Evolutionary conservation across 768 basidiomycete genomes (phyloP), one percentile per base, ranked within the genome.

Genomic region (Lactarius indigo): DNA sequence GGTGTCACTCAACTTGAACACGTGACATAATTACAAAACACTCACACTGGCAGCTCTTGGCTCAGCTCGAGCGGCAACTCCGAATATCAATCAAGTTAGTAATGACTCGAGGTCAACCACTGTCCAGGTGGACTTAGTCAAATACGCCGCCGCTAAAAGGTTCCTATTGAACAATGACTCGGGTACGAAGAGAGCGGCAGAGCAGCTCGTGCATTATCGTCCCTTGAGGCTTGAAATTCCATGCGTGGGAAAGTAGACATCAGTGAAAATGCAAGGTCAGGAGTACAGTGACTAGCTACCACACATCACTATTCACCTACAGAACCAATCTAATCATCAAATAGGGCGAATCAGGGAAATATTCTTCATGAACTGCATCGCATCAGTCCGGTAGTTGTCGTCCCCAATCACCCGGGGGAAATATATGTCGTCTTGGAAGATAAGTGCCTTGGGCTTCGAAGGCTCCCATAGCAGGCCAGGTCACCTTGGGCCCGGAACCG

Each of bases 381-480:
- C 42, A 15, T 30, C 31, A 41, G 35, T 7, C 17, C 70, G 69
- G 37, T 69, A 69, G 42, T 65, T 63, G 23, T 71, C 70, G 9
- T 66, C 42, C 5, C 26, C 35, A 10, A 63, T 20, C 17, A 61
- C 44, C 28, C 64, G 18, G 8, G 70, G 70, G 23, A 31, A 60
- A 50, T 64, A 9, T 2, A 18, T 0, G 5, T 15, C 50, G 33
- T 64, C 69, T 52, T 61, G 61, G 44, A 70, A 64, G 37, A 65
- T 50, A 13, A 65, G 17, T 20, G 64, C 66, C 64, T 69, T 37
- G 8, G 61, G 69, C 0, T 65, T 42, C 26, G 18, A 18, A 2
- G 58, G 33, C 9, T 68, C 15, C 62, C 66, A 71, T 57, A 44
- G 18, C 8, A n/a, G 69, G 68, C 69, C 70, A 71, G 26, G 17